phyloP scores from a whole-genome alignment of 1,139 yeast genomes.

The Taphrina deformans region DNA sequence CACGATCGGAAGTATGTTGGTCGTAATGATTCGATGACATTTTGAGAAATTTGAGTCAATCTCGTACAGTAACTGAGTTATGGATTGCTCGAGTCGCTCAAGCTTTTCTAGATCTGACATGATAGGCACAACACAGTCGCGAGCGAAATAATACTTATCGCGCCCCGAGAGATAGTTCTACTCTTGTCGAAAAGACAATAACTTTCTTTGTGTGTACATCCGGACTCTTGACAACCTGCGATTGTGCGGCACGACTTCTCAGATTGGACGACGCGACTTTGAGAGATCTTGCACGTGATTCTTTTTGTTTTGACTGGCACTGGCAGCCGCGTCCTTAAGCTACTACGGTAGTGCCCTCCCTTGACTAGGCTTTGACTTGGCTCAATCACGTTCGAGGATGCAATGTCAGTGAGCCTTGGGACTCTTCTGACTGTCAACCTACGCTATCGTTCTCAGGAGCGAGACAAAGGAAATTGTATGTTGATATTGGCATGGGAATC shows the following conservation, averaged over 20 bases:
- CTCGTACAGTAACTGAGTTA: constrained; percentile 73
- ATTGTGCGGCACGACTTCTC: not conserved
- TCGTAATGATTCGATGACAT: constrained; percentile 64
- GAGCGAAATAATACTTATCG: too few species aligned
- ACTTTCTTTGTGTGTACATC: too few species aligned
- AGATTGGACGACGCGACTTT: not conserved
- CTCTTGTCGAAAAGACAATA: not conserved
- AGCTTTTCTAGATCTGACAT: constrained; percentile 43
- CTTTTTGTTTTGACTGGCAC: not conserved
- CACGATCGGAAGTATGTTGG: constrained; percentile 62
- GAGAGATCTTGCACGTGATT: not conserved
- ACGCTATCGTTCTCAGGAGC: too few species aligned
- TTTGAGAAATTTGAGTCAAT: constrained; percentile 70
- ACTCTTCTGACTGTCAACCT: too few species aligned
- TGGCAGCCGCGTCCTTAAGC: too few species aligned
- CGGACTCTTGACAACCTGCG: not conserved
- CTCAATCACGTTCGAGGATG: too few species aligned
- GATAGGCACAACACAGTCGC: not conserved
- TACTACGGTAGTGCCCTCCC: too few species aligned
- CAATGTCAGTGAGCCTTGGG: too few species aligned
- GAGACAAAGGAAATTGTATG: too few species aligned
- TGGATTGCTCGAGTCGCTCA: constrained; percentile 76
- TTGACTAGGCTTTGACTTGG: too few species aligned
- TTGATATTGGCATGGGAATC: too few species aligned
- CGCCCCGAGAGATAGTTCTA: too few species aligned